These are phyloP conservation scores for Talaromyces ruber DNA, from an alignment of 495 filamentous ascomycete genomes.

Conservation along the genomic window DNA sequence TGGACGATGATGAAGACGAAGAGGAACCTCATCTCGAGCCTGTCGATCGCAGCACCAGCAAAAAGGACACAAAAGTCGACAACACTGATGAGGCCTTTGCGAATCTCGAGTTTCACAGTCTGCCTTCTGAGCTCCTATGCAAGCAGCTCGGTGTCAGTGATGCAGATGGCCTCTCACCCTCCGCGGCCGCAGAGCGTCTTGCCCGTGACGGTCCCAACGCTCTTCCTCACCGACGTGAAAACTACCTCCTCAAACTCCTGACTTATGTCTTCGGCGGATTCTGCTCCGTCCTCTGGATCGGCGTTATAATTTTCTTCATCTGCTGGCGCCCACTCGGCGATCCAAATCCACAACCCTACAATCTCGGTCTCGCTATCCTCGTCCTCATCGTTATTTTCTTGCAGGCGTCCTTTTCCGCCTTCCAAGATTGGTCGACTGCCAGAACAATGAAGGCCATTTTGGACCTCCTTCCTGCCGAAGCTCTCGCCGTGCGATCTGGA, in stretches of 20 bases:
- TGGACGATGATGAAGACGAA: neutral
- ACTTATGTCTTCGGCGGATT: conserved; percentile 65
- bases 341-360: conserved; percentile 49
- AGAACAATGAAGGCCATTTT: conserved; percentile 57
- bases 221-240: conserved; percentile 47
- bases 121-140: conserved; percentile 42
- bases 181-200: conserved; percentile 33
- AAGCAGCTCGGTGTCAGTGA: conserved; percentile 42
- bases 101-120: conserved; percentile 45
- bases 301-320: conserved; percentile 56
- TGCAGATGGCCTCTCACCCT: conserved; percentile 38
- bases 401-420: conserved; percentile 61
- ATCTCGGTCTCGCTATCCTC: conserved; percentile 60
- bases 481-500: conserved; percentile 47
- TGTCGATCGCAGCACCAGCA: neutral
- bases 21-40: neutral
- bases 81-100: conserved; percentile 15
- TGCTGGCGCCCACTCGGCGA: conserved; percentile 62
- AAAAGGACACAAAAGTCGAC: neutral
- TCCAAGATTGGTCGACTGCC: conserved; percentile 54
- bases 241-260: conserved; percentile 39
- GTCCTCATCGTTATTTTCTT: conserved; percentile 55
- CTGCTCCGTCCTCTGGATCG: conserved; percentile 53
- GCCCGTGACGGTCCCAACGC: conserved; percentile 47
- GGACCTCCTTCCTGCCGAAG: conserved; percentile 59